These are phyloP conservation scores for Metschnikowia sp. DNA, from an alignment of 805 yeast genomes.

Conservation along the genomic window DNA sequence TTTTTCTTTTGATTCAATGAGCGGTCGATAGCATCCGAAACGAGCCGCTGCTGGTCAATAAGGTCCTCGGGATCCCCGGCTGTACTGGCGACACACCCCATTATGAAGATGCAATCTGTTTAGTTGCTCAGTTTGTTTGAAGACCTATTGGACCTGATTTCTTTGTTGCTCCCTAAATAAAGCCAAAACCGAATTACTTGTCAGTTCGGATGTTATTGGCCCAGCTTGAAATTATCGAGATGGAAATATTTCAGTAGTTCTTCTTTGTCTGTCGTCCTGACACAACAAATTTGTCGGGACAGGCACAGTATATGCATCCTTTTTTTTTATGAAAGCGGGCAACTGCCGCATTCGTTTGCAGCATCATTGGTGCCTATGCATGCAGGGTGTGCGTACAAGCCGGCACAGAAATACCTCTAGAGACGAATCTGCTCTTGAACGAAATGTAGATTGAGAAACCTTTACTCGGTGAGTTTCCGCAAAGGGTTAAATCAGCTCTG, in stretches of 20 bases:
- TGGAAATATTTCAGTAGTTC: no score
- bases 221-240: no score
- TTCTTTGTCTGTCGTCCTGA: neutral
- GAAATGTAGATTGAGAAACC: neutral
- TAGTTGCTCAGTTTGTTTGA: no score
- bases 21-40: slow-evolving; percentile 65
- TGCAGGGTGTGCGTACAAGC: slow-evolving; percentile 6
- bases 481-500: neutral
- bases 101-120: slow-evolving; percentile 17
- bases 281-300: neutral
- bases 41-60: slow-evolving; percentile 49
- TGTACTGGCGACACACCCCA: slow-evolving; percentile 73
- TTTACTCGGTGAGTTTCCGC: no score
- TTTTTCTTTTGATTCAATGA: slow-evolving; percentile 49
- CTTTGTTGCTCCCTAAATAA: no score
- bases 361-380: slow-evolving; percentile 1
- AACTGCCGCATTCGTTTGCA: slow-evolving; percentile 5
- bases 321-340: slow-evolving; percentile 5
- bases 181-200: no score
- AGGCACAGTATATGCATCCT: neutral
- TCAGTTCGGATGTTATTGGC: no score
- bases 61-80: slow-evolving; percentile 40
- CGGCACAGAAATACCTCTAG: neutral
- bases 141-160: no score
- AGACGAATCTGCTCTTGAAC: neutral